These are phyloP conservation scores for Alternaria gansuensis DNA, from an alignment of 2,329 filamentous ascomycete genomes.

Conservation along the genomic window DNA sequence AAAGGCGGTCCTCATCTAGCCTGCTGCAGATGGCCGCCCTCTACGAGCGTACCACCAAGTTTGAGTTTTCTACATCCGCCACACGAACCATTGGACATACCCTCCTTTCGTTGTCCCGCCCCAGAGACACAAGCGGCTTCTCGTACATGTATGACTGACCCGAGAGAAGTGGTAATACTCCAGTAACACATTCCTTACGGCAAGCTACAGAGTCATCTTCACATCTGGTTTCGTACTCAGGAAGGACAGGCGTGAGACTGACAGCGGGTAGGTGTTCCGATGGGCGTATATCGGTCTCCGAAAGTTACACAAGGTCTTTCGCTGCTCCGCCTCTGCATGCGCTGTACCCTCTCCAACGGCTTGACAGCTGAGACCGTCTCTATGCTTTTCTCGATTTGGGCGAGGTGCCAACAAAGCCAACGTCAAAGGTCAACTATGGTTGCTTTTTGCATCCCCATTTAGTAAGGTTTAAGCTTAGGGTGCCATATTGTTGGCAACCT, in stretches of 20 bases:
- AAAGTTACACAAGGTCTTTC: slow-evolving; percentile 8
- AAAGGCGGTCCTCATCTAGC: slow-evolving; percentile 11
- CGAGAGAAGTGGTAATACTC: slow-evolving; percentile 9
- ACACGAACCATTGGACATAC: slow-evolving; percentile 15
- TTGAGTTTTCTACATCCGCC: slow-evolving; percentile 22
- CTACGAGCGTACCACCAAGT: slow-evolving; percentile 22
- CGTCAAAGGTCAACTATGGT: not conserved
- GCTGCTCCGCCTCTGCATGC: slow-evolving; percentile 7
- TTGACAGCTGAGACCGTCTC: slow-evolving; percentile 12
- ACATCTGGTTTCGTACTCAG: slow-evolving; percentile 7
- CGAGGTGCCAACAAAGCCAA: not conserved
- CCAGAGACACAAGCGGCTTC: slow-evolving; percentile 18
- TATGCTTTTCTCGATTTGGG: slow-evolving; percentile 1
- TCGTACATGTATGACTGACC: slow-evolving; percentile 23
- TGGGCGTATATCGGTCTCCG: slow-evolving; percentile 17
- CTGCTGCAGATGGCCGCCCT: slow-evolving; percentile 16
- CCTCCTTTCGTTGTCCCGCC: not conserved
- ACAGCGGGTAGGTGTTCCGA: slow-evolving; percentile 25
- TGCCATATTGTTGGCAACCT: slow-evolving; percentile 6
- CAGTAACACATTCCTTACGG: slow-evolving; percentile 11
- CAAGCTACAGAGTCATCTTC: slow-evolving; percentile 11
- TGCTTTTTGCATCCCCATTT: slow-evolving; percentile 5
- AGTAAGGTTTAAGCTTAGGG: slow-evolving; percentile 1
- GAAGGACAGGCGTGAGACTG: slow-evolving; percentile 22
- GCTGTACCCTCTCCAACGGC: slow-evolving; percentile 10